phyloP scores from a whole-genome alignment of 441 rosid genomes.

The Caryocar brasiliense region DNA sequence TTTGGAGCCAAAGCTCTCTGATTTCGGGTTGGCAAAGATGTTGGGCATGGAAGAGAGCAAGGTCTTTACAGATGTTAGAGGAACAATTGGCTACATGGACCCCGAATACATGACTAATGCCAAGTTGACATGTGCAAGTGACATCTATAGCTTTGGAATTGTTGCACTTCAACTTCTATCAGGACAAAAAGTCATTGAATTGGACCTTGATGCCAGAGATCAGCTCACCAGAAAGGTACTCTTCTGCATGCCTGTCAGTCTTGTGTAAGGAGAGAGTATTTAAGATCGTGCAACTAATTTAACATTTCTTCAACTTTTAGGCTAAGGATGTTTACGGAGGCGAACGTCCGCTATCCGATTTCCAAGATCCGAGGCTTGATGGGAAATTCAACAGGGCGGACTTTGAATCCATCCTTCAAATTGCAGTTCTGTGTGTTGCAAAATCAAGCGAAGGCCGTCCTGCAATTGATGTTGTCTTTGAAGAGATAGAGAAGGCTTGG shows the following conservation, averaged over 20 bases:
- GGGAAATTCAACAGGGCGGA: conserved; percentile 34
- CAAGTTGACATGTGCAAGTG: conserved; percentile 56
- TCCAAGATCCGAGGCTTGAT: conserved; percentile 38
- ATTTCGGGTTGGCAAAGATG: conserved; percentile 63
- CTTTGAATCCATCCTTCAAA: conserved; percentile 38
- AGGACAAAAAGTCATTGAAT: conserved; percentile 49
- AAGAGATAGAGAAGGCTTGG: conserved; percentile 46
- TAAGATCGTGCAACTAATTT: background rate
- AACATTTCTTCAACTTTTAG: conserved; percentile 15
- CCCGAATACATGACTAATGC: conserved; percentile 65
- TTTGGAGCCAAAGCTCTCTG: conserved; percentile 52
- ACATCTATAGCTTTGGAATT: conserved; percentile 56
- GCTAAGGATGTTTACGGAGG: conserved; percentile 45
- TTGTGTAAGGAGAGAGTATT: background rate
- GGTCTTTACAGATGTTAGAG: conserved; percentile 61
- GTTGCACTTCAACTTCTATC: conserved; percentile 53
- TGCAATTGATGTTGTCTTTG: conserved; percentile 31
- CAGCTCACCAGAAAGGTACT: conserved; percentile 58
- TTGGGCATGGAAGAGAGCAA: conserved; percentile 59
- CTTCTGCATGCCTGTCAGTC: background rate
- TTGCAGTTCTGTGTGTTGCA: conserved; percentile 51
- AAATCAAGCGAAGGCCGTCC: conserved; percentile 59
- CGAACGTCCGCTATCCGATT: conserved; percentile 37
- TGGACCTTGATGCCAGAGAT: conserved; percentile 57
- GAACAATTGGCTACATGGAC: conserved; percentile 69